Percentiles rank a stretch among this genome's conserved stretches.
These are phyloP conservation scores for Termitomyces sp. DNA, from an alignment of 768 basidiomycete genomes.

Conservation along the genomic window DNA sequence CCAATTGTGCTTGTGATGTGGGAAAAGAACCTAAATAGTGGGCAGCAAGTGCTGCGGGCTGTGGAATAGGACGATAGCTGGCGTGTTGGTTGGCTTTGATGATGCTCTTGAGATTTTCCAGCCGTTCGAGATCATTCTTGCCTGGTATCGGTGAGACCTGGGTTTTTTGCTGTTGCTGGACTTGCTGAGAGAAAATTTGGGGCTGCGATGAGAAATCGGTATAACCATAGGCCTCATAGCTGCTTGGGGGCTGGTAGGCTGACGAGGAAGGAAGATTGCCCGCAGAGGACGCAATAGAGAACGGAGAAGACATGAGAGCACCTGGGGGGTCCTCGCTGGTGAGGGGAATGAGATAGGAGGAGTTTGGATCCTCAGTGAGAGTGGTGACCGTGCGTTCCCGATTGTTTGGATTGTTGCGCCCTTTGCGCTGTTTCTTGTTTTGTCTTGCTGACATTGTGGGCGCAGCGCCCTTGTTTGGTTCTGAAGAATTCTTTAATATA, in stretches of 20 bases:
- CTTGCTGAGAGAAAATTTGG: not conserved
- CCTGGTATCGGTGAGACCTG: constrained; percentile 31
- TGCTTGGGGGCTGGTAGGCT: constrained; percentile 30
- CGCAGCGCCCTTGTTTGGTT: constrained; percentile 18
- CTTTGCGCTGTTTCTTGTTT: constrained; percentile 60
- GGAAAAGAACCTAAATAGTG: constrained; percentile 58
- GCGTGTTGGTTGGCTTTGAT: constrained; percentile 76
- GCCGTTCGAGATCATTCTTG: constrained; percentile 65
- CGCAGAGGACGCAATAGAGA: constrained; percentile 32
- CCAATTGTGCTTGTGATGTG: constrained; percentile 17
- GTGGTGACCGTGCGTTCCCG: constrained; percentile 70
- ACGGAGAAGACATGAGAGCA: constrained; percentile 33
- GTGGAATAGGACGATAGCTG: constrained; percentile 61
- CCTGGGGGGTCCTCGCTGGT: constrained; percentile 47
- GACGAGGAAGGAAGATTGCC: constrained; percentile 20
- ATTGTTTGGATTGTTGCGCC: constrained; percentile 42
- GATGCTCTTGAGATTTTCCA: constrained; percentile 69
- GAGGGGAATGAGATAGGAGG: constrained; percentile 47
- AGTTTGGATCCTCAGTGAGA: constrained; percentile 57
- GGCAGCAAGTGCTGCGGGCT: constrained; percentile 59
- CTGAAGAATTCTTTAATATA: constrained; percentile 9
- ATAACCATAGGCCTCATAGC: constrained; percentile 34
- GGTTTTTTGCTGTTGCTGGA: constrained; percentile 19
- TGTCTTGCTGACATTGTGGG: constrained; percentile 53
- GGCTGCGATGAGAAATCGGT: constrained; percentile 7